Conservation (phyloP, 768 basidiomycete species). For the Boletus vinaceobasis region DNA sequence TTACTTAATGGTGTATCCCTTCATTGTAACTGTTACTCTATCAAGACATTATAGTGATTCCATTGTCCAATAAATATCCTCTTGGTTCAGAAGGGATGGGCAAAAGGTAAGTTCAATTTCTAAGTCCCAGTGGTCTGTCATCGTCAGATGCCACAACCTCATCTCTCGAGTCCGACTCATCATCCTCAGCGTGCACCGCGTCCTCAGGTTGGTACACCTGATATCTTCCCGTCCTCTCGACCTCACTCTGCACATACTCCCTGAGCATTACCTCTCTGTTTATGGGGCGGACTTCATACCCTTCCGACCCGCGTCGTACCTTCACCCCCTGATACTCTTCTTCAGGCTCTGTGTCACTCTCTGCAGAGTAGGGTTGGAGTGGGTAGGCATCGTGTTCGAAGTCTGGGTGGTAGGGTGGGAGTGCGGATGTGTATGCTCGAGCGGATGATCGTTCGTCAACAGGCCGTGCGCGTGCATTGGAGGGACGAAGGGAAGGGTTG, state of each 20-base stretch:
- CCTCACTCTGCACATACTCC: constrained; percentile 51
- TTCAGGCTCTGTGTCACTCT: constrained; percentile 26
- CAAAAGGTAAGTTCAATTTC: constrained; percentile 8
- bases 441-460: constrained; percentile 19
- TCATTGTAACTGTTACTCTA: constrained; percentile 27
- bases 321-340: constrained; percentile 33
- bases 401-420: constrained; percentile 79
- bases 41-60: constrained; percentile 15
- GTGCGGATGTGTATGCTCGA: constrained; percentile 40
- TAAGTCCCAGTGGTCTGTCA: constrained; percentile 20
- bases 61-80: constrained; percentile 6
- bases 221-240: constrained; percentile 60
- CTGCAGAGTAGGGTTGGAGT: constrained; percentile 15
- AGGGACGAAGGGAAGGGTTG: constrained; percentile 74
- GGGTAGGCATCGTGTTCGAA: constrained; percentile 40
- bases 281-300: constrained; percentile 65
- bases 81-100: not conserved
- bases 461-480: constrained; percentile 42
- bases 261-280: constrained; percentile 63
- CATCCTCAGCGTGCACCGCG: constrained; percentile 42
- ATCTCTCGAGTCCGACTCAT: constrained; percentile 16
- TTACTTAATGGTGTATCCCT: constrained; percentile 32
- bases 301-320: constrained; percentile 76
- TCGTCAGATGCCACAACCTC: constrained; percentile 12
- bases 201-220: constrained; percentile 64